phyloP scores from a whole-genome alignment of 2,329 filamentous ascomycete genomes.

The Cladosporium phlei region DNA sequence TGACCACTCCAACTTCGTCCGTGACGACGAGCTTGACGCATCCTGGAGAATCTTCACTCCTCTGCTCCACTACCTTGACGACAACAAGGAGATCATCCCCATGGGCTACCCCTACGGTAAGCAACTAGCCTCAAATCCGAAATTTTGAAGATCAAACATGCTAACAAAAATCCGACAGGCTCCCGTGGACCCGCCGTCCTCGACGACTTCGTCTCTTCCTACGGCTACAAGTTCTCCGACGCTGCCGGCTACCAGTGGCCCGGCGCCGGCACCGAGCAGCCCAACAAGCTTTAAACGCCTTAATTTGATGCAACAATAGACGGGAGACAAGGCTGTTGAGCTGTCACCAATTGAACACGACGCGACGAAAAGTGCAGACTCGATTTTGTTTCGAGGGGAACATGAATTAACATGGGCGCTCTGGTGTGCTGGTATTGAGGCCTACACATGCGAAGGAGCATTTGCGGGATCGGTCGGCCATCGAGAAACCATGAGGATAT shows the following conservation, averaged over 20 bases:
- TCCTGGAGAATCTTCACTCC: conserved; percentile 99
- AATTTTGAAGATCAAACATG: background rate
- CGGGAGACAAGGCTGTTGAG: background rate
- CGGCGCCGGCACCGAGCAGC: conserved; percentile 58
- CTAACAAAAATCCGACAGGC: conserved; percentile 52
- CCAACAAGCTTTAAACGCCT: conserved; percentile 70
- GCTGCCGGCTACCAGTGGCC: conserved; percentile 94
- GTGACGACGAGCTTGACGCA: conserved; percentile 93
- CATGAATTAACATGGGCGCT: background rate
- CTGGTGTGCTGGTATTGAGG: no score
- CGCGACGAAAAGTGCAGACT: conserved; percentile 13
- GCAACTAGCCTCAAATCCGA: conserved; percentile 32
- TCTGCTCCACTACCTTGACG: conserved; percentile 93
- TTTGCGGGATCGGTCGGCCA: no score
- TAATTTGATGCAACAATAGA: conserved; percentile 6
- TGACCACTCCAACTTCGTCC: conserved; percentile 98
- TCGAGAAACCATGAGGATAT: conserved; percentile 9
- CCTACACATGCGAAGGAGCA: no score
- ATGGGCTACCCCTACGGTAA: conserved; percentile 99
- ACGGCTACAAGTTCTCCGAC: conserved; percentile 98
- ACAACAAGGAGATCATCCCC: conserved; percentile 98
- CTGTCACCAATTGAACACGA: conserved; percentile 10
- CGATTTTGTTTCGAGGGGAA: conserved; percentile 2
- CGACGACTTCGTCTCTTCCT: conserved; percentile 96
- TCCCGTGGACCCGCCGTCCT: conserved; percentile 94